Evolutionary conservation across 2,329 filamentous ascomycete species (phyloP).

Genomic region (Lecanicillium sp.): DNA sequence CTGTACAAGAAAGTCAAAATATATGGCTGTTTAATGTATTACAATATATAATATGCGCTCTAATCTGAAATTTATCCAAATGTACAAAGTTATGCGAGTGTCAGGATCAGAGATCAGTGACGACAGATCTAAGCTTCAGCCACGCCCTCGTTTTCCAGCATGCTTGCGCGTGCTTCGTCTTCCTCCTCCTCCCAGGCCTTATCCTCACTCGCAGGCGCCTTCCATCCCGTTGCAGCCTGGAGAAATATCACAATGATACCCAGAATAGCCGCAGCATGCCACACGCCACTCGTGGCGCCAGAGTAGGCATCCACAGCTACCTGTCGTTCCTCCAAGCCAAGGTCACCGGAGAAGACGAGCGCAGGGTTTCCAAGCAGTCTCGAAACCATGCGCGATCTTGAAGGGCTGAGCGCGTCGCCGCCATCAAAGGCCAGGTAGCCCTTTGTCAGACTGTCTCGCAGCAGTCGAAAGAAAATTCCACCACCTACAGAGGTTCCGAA

Average conservation of each 20-base stretch:
- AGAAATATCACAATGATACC: conserved; percentile 34
- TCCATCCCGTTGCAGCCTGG: conserved; percentile 45
- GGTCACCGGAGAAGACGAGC: conserved; percentile 34
- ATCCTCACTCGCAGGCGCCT: conserved; percentile 45
- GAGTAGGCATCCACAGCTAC: conserved; percentile 42
- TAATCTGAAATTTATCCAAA: too few relatives aligned
- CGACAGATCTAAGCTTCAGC: conserved; percentile 17
- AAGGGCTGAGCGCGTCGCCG: conserved; percentile 20
- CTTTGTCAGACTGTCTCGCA: conserved; percentile 44
- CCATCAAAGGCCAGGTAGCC: conserved; percentile 46
- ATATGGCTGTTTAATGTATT: too few relatives aligned
- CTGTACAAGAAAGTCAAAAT: too few relatives aligned
- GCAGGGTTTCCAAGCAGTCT: conserved; percentile 43
- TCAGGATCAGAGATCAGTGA: too few relatives aligned
- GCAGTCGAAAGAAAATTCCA: conserved; percentile 59
- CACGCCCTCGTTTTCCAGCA: conserved; percentile 22
- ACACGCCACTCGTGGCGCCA: conserved; percentile 34
- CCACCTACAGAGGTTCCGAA: conserved; percentile 76
- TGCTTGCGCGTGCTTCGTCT: conserved; percentile 17
- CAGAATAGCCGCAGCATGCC: conserved; percentile 36
- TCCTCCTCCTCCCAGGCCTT: conserved; percentile 30
- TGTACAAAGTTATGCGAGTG: too few relatives aligned
- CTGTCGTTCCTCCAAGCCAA: conserved; percentile 30
- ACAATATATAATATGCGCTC: too few relatives aligned
- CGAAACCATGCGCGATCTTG: conserved; percentile 31